A percentile compares a stretch with the other conserved stretches of the same genome.
Evolutionary conservation across 371 early-diverging fungal species (phyloP).

Genomic region (Rhizopus sp.): DNA sequence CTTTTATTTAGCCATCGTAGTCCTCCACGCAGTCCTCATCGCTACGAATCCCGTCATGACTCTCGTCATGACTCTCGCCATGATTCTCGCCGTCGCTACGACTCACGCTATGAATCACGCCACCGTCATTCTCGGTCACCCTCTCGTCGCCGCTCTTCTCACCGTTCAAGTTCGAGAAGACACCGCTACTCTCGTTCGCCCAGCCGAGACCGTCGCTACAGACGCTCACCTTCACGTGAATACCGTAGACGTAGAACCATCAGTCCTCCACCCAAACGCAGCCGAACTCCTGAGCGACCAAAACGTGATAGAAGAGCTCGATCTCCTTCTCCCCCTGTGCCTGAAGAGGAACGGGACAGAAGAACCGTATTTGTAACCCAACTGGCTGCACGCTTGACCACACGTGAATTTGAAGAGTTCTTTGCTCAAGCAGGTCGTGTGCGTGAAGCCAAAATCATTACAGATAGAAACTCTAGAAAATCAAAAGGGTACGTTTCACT

Average conservation of each 20-base stretch:
- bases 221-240: slow-evolving; percentile 30
- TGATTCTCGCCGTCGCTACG: slow-evolving; percentile 41
- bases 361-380: slow-evolving; percentile 96
- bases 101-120: slow-evolving; percentile 15
- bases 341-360: slow-evolving; percentile 80
- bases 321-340: slow-evolving; percentile 73
- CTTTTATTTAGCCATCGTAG: slow-evolving; percentile 10
- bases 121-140: slow-evolving; percentile 34
- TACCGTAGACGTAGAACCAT: slow-evolving; percentile 31
- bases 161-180: slow-evolving; percentile 38
- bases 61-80: too few species aligned
- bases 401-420: slow-evolving; percentile 86
- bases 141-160: slow-evolving; percentile 49
- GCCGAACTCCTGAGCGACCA: slow-evolving; percentile 36
- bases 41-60: slow-evolving; percentile 30
- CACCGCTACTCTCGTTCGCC: slow-evolving; percentile 43
- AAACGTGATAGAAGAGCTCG: slow-evolving; percentile 43
- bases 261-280: slow-evolving; percentile 30
- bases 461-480: slow-evolving; percentile 85
- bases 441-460: slow-evolving; percentile 85
- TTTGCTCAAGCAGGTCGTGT: slow-evolving; percentile 86
- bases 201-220: slow-evolving; percentile 34
- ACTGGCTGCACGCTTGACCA: slow-evolving; percentile 79
- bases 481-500: slow-evolving; percentile 81
- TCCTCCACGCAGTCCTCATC: slow-evolving; percentile 16